These are phyloP conservation scores for Phytopythium sindhum DNA, from an alignment of 352 stramenopile species.

Conservation along the genomic window DNA sequence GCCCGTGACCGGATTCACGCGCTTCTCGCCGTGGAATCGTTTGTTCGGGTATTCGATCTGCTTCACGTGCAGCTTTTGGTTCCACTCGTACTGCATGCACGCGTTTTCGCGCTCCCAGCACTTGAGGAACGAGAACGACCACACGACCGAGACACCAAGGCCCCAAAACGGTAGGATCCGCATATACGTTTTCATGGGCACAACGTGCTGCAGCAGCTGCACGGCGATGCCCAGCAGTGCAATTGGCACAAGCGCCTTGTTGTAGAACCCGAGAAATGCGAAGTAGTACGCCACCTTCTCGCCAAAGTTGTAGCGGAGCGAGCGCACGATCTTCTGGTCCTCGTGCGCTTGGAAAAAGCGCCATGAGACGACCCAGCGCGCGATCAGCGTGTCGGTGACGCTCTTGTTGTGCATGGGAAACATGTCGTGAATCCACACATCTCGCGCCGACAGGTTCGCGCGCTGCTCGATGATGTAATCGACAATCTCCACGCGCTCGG, in stretches of 20 bases:
- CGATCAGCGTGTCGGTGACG: conserved; percentile 62
- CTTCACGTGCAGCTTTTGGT: conserved; percentile 74
- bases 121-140: conserved; percentile 83
- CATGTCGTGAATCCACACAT: conserved; percentile 78
- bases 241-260: conserved; percentile 67
- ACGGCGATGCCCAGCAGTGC: conserved; percentile 63
- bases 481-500: conserved; percentile 82
- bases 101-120: conserved; percentile 79
- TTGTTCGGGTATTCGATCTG: conserved; percentile 87
- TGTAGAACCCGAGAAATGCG: conserved; percentile 85
- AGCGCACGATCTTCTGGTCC: conserved; percentile 62
- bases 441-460: conserved; percentile 45
- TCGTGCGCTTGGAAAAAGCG: conserved; percentile 42
- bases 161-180: conserved; percentile 79
- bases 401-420: conserved; percentile 82
- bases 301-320: conserved; percentile 75
- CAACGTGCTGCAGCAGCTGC: conserved; percentile 43
- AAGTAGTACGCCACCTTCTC: conserved; percentile 89
- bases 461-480: conserved; percentile 83
- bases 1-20: conserved; percentile 73
- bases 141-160: conserved; percentile 73
- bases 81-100: conserved; percentile 80
- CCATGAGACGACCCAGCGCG: conserved; percentile 65
- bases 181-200: conserved; percentile 74
- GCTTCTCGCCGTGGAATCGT: conserved; percentile 59